phyloP scores from a whole-genome alignment of 306 rosid genomes.

The Cicer pinnatifidum region DNA sequence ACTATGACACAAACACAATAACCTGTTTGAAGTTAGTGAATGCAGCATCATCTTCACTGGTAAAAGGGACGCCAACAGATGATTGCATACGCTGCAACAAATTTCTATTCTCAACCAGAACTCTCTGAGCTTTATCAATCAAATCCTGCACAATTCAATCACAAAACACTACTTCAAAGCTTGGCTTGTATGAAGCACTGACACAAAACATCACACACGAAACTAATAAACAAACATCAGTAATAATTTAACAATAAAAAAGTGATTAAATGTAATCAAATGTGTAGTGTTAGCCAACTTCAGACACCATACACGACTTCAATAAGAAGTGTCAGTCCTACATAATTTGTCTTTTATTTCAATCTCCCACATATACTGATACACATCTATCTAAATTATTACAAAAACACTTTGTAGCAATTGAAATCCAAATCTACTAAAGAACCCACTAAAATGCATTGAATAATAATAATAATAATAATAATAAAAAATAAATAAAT shows the following conservation, averaged over 20 bases:
- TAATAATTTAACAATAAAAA: too few species aligned
- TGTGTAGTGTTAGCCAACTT: too few species aligned
- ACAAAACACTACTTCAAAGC: constrained; percentile 36
- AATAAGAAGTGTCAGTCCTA: too few species aligned
- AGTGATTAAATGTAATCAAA: too few species aligned
- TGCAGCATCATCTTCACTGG: constrained; percentile 66
- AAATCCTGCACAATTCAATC: constrained; percentile 65
- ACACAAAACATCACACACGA: too few species aligned
- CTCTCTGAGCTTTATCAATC: constrained; percentile 80
- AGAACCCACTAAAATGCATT: background rate
- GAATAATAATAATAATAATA: too few species aligned
- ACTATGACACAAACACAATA: background rate
- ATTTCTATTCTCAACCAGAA: constrained; percentile 76
- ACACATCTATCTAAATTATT: background rate
- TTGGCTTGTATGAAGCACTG: background rate
- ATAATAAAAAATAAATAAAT: too few species aligned
- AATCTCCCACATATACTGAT: background rate
- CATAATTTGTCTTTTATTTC: background rate
- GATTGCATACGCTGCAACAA: constrained; percentile 72
- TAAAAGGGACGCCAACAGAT: constrained; percentile 56
- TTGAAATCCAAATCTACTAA: constrained; percentile 22
- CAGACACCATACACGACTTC: too few species aligned
- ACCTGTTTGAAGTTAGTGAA: constrained; percentile 84
- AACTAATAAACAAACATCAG: too few species aligned
- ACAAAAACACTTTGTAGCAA: constrained; percentile 8